Percentiles rank a stretch among this genome's conserved stretches.
Evolutionary conservation across 768 basidiomycete genomes (phyloP).

Genomic region (Dacryopinax primogenitus): DNA sequence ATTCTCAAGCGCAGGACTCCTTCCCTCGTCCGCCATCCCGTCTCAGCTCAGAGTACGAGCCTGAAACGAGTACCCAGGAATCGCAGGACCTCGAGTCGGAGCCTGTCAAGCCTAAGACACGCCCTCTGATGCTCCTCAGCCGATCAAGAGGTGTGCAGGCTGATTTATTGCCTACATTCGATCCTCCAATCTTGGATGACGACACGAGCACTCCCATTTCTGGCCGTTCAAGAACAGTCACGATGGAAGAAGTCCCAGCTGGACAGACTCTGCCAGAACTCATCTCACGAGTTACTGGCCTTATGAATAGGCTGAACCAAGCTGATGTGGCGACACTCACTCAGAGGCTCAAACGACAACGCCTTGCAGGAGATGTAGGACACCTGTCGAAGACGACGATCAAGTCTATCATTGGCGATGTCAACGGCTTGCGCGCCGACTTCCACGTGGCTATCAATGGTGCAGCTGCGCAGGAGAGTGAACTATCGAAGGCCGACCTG

Average conservation of each 20-base stretch:
- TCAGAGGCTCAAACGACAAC: conserved; percentile 80
- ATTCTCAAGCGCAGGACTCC: neutral
- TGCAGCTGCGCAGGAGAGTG: conserved; percentile 52
- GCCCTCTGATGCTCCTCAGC: conserved; percentile 38
- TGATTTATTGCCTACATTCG: conserved; percentile 30
- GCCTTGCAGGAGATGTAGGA: conserved; percentile 67
- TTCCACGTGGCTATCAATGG: conserved; percentile 42
- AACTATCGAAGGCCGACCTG: conserved; percentile 67
- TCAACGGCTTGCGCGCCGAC: conserved; percentile 50
- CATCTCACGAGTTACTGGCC: conserved; percentile 38
- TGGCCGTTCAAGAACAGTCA: neutral
- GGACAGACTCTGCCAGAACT: conserved; percentile 25
- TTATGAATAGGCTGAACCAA: conserved; percentile 52
- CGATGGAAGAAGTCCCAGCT: conserved; percentile 9
- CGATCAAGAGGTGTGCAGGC: conserved; percentile 60
- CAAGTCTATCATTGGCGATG: conserved; percentile 57
- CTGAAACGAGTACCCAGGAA: neutral
- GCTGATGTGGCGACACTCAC: conserved; percentile 81
- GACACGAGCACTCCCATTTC: neutral
- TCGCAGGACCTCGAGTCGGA: conserved; percentile 13
- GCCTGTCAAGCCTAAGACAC: conserved; percentile 20
- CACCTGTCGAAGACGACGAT: conserved; percentile 78
- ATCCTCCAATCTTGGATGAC: neutral
- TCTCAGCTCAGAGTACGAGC: neutral
- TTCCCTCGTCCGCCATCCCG: conserved; percentile 3